phyloP scores from a whole-genome alignment of 2,329 filamentous ascomycete genomes.

The Amauroascus niger region DNA sequence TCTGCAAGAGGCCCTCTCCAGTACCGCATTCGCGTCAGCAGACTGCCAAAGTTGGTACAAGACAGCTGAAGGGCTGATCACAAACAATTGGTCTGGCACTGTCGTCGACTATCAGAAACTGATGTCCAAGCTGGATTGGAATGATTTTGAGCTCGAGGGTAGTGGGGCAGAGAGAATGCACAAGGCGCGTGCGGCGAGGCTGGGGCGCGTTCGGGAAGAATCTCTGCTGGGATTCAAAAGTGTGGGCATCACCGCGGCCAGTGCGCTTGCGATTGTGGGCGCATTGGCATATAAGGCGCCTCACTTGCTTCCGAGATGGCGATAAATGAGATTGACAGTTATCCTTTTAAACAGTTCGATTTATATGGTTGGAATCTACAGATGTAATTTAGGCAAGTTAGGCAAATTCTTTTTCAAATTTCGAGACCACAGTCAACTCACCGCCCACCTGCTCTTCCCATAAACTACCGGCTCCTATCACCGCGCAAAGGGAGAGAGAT shows the following conservation, averaged over 20 bases:
- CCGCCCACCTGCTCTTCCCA: too few relatives aligned
- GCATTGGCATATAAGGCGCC: conserved; percentile 8
- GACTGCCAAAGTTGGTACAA: conserved; percentile 51
- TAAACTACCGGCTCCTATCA: too few relatives aligned
- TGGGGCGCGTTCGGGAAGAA: conserved; percentile 30
- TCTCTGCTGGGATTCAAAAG: conserved; percentile 22
- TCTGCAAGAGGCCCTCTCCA: conserved; percentile 38
- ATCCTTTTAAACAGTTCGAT: not conserved
- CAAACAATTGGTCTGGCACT: conserved; percentile 48
- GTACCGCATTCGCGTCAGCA: conserved; percentile 45
- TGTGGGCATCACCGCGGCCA: conserved; percentile 56
- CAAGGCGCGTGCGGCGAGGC: conserved; percentile 5
- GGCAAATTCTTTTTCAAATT: not conserved
- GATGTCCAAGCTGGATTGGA: conserved; percentile 23
- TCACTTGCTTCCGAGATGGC: conserved; percentile 12
- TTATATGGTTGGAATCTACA: not conserved
- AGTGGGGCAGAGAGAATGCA: conserved; percentile 15
- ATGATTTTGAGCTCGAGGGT: conserved; percentile 22
- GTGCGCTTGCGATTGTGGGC: conserved; percentile 52
- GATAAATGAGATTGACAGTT: too few relatives aligned
- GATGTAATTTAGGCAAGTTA: not conserved
- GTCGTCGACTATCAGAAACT: conserved; percentile 48
- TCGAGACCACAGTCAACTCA: too few relatives aligned
- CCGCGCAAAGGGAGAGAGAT: too few relatives aligned
- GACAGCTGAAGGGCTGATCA: conserved; percentile 44